A percentile compares a stretch with the other conserved stretches of the same genome.
These are phyloP conservation scores for Fusarium praegraminearum DNA, from an alignment of 2,329 filamentous ascomycete genomes.

Conservation along the genomic window DNA sequence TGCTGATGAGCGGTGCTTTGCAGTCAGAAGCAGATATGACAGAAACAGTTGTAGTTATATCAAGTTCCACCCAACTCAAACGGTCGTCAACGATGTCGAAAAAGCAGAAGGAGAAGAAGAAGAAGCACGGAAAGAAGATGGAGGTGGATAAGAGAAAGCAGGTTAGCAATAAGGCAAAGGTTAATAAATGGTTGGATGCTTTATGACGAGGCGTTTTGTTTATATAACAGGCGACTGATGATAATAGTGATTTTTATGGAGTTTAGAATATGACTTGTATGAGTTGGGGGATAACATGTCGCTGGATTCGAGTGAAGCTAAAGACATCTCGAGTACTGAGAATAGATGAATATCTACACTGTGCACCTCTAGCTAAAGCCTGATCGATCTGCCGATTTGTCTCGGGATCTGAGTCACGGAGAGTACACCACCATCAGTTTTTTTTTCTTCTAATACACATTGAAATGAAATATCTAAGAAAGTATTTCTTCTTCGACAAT, in stretches of 20 bases:
- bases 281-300: background rate
- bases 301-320: background rate
- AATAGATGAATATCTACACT: background rate
- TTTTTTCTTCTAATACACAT: background rate
- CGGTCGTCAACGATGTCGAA: slow-evolving; percentile 19
- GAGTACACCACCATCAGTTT: background rate
- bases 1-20: slow-evolving; percentile 37
- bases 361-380: background rate
- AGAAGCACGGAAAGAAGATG: slow-evolving; percentile 34
- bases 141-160: slow-evolving; percentile 40
- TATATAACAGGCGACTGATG: background rate
- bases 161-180: slow-evolving; percentile 38
- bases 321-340: background rate
- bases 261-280: background rate
- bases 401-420: background rate
- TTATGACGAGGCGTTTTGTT: background rate
- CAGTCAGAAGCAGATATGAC: background rate
- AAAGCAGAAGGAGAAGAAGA: slow-evolving; percentile 42
- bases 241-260: background rate
- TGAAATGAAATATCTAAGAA: no score
- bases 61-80: slow-evolving; percentile 4
- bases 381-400: background rate
- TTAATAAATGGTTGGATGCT: slow-evolving; percentile 39
- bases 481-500: no score
- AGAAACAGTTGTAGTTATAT: slow-evolving; percentile 22